Percentiles rank a stretch among this genome's conserved stretches.
phyloP scores from a whole-genome alignment of 2,329 filamentous ascomycete species.

The Colletotrichum horii region DNA sequence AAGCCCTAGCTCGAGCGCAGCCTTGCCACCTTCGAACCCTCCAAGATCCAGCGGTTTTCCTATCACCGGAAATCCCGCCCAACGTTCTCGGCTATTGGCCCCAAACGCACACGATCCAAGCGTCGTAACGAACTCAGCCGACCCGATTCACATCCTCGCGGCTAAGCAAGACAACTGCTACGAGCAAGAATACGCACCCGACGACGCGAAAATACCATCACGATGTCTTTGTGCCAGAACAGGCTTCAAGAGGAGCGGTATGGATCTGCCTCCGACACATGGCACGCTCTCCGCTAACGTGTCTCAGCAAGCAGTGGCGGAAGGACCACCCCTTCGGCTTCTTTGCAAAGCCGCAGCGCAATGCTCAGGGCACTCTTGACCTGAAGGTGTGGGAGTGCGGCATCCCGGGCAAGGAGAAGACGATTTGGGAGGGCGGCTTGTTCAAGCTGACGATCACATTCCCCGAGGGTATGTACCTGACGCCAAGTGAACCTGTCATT shows the following conservation, averaged over 20 bases:
- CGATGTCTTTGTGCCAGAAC: slow-evolving; percentile 88
- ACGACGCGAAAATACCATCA: slow-evolving; percentile 10
- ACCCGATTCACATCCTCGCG: neutral
- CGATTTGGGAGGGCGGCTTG: slow-evolving; percentile 95
- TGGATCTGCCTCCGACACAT: slow-evolving; percentile 31
- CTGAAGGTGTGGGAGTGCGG: slow-evolving; percentile 97
- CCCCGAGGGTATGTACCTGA: slow-evolving; percentile 75
- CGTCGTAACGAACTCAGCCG: neutral
- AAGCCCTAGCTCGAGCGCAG: neutral
- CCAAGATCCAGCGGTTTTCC: neutral
- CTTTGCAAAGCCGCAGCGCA: slow-evolving; percentile 87
- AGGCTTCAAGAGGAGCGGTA: slow-evolving; percentile 88
- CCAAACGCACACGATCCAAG: neutral
- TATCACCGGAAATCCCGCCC: neutral
- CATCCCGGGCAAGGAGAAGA: slow-evolving; percentile 94
- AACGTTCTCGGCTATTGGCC: neutral
- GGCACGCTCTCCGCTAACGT: slow-evolving; percentile 23
- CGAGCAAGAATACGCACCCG: neutral
- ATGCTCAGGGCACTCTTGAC: slow-evolving; percentile 77
- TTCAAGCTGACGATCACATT: slow-evolving; percentile 95
- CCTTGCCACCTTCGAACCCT: neutral
- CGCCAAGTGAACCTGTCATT: neutral
- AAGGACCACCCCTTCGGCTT: slow-evolving; percentile 98
- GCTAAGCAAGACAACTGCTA: neutral
- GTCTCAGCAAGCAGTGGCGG: slow-evolving; percentile 88